phyloP scores from a whole-genome alignment of 225 moss, liverwort and hornwort genomes.

The Neckera pumila region DNA sequence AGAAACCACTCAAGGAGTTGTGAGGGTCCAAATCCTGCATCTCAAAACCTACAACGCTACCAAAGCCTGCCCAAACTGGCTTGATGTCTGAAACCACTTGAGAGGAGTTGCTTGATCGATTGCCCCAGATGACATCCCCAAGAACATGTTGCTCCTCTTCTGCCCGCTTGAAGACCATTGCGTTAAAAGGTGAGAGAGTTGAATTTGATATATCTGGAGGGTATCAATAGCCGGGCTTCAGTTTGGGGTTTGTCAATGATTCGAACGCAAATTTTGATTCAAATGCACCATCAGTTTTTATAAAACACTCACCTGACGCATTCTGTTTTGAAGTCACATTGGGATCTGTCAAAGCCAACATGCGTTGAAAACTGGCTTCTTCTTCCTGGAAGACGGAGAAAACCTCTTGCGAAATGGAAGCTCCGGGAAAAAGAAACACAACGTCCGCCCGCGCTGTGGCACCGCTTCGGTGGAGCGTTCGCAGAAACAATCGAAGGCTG shows the following conservation, averaged over 20 bases:
- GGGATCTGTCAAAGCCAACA: constrained; percentile 4
- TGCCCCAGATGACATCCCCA: constrained; percentile 51
- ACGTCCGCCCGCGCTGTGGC: constrained; percentile 32
- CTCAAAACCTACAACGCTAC: constrained; percentile 65
- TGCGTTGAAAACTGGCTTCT: constrained; percentile 19
- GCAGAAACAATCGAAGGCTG: constrained; percentile 11
- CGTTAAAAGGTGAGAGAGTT: constrained; percentile 46
- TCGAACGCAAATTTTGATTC: not conserved
- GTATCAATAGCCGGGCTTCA: not conserved
- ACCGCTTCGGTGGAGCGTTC: constrained; percentile 34
- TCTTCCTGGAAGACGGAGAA: constrained; percentile 8
- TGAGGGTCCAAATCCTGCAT: constrained; percentile 79
- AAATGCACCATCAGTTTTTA: not conserved
- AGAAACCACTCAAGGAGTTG: constrained; percentile 48
- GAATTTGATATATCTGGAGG: constrained; percentile 17
- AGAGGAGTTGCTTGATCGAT: not conserved
- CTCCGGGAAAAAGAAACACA: constrained; percentile 14
- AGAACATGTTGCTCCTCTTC: constrained; percentile 48
- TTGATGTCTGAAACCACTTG: not conserved
- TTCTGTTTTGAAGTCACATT: not conserved
- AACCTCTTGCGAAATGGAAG: not conserved
- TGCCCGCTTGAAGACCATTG: constrained; percentile 43
- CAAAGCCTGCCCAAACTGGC: constrained; percentile 46
- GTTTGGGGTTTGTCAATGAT: not conserved
- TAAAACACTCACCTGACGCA: not conserved